Conservation (phyloP, 2,329 filamentous ascomycete genomes). For the Pseudogymnoascus sp. region DNA sequence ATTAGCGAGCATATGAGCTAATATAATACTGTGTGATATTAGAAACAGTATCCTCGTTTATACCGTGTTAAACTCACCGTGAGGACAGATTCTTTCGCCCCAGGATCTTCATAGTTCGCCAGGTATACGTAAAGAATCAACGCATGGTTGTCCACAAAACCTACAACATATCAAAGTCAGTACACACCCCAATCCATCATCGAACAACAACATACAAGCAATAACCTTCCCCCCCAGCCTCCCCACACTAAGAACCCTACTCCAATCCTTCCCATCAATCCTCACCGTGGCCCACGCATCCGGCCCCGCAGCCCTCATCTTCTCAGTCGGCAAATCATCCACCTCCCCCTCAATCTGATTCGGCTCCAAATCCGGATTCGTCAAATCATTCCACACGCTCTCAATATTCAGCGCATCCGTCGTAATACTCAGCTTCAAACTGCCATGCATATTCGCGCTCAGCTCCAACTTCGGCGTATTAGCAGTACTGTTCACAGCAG, state of each 20-base stretch:
- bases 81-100: background rate
- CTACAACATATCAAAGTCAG: constrained; percentile 27
- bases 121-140: constrained; percentile 80
- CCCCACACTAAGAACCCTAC: constrained; percentile 85
- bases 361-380: constrained; percentile 82
- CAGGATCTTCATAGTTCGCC: constrained; percentile 40
- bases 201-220: constrained; percentile 55
- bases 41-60: background rate
- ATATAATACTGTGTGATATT: background rate
- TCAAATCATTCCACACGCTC: constrained; percentile 76
- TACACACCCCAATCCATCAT: constrained; percentile 10
- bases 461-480: constrained; percentile 68
- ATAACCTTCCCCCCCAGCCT: constrained; percentile 84
- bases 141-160: constrained; percentile 71
- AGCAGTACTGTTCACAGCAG: constrained; percentile 18
- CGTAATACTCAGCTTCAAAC: constrained; percentile 68
- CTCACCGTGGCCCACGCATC: constrained; percentile 82
- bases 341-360: constrained; percentile 61
- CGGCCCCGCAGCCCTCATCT: constrained; percentile 68
- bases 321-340: constrained; percentile 65
- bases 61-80: background rate
- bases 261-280: constrained; percentile 93
- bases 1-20: background rate
- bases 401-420: constrained; percentile 82
- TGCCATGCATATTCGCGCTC: constrained; percentile 90